A percentile compares a stretch with the other conserved stretches of the same genome.
Evolutionary conservation across 2,329 filamentous ascomycete genomes (phyloP).

Genomic region (Bipolaris cookei): DNA sequence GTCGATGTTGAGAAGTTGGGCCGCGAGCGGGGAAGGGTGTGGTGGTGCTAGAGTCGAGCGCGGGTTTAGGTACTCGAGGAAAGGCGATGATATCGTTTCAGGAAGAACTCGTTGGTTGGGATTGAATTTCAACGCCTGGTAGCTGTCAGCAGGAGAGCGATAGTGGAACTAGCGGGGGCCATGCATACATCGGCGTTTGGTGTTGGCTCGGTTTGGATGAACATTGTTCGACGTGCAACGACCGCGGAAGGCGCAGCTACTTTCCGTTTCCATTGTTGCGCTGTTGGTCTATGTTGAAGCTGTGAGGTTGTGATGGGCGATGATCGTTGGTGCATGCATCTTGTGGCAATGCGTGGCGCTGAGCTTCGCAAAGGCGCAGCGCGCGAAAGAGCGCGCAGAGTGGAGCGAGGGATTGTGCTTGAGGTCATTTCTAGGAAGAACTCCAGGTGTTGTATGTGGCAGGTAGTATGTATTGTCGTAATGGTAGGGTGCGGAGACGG

Average conservation of each 20-base stretch:
- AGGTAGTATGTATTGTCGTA: slow-evolving; percentile 11
- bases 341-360: slow-evolving; percentile 38
- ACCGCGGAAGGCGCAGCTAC: slow-evolving; percentile 17
- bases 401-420: slow-evolving; percentile 35
- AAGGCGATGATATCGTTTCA: slow-evolving; percentile 71
- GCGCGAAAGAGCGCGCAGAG: slow-evolving; percentile 38
- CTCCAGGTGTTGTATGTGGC: not conserved
- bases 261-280: slow-evolving; percentile 34
- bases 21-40: slow-evolving; percentile 87
- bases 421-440: slow-evolving; percentile 33
- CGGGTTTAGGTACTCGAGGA: slow-evolving; percentile 90
- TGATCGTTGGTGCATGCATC: slow-evolving; percentile 45
- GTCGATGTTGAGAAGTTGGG: slow-evolving; percentile 89
- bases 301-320: slow-evolving; percentile 43
- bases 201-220: slow-evolving; percentile 95
- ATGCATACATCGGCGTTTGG: slow-evolving; percentile 81
- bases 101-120: slow-evolving; percentile 89
- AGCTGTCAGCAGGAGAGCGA: not conserved
- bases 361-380: slow-evolving; percentile 29
- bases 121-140: slow-evolving; percentile 82
- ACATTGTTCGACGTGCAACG: slow-evolving; percentile 72
- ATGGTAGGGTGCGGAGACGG: slow-evolving; percentile 19
- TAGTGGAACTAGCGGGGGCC: not conserved
- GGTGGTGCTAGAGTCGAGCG: slow-evolving; percentile 87
- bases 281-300: slow-evolving; percentile 38